Conservation (phyloP, 805 yeast genomes). For the Schwanniomyces yamadae region DNA sequence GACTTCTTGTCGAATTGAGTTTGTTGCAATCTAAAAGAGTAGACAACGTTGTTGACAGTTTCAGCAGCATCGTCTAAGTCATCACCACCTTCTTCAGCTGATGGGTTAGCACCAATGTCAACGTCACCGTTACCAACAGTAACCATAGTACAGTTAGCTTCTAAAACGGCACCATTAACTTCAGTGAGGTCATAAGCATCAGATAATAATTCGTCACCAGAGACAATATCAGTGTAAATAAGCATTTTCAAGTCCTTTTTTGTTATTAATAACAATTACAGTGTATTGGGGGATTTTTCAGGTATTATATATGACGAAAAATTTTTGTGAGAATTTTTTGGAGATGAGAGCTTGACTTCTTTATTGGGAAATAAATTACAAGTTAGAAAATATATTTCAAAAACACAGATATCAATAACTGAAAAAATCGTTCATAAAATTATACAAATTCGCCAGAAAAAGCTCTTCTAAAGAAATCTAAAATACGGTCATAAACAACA, state of each 20-base stretch:
- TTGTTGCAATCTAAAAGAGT: constrained; percentile 97
- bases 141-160: constrained; percentile 95
- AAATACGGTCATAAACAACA: constrained; percentile 58
- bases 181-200: constrained; percentile 90
- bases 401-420: neutral
- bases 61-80: constrained; percentile 80
- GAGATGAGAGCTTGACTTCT: constrained; percentile 3
- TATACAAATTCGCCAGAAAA: constrained; percentile 15
- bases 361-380: neutral
- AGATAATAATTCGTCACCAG: constrained; percentile 94
- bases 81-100: constrained; percentile 92
- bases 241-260: constrained; percentile 27
- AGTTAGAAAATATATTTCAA: neutral
- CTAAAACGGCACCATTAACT: constrained; percentile 91
- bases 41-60: constrained; percentile 96
- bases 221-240: constrained; percentile 68
- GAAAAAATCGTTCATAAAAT: neutral
- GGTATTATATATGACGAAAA: too few species aligned
- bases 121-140: constrained; percentile 87
- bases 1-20: constrained; percentile 98
- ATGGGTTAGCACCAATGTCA: constrained; percentile 99
- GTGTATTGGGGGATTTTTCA: too few species aligned
- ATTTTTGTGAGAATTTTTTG: neutral
- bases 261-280: too few species aligned
- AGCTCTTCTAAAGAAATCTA: constrained; percentile 16